Percentiles rank a stretch among this genome's conserved stretches.
Evolutionary conservation across 169 alveolate genomes (phyloP).

Genomic region (Plasmodium gonderi): DNA sequence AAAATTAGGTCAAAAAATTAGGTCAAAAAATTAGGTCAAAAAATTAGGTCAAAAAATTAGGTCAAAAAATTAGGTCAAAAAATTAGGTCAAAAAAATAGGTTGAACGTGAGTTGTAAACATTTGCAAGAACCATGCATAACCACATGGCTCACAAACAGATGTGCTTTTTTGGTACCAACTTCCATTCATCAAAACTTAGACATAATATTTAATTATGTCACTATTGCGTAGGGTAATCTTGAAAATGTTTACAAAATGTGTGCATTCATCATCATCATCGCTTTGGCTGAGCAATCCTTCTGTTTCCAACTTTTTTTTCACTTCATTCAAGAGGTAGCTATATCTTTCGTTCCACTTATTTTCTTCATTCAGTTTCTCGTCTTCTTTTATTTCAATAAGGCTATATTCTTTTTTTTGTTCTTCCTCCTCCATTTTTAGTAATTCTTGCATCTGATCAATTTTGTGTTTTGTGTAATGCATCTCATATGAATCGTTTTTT

Average conservation of each 20-base stretch:
- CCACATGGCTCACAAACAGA: not conserved
- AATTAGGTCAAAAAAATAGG: too few relatives aligned
- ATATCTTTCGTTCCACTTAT: slow-evolving; percentile 37
- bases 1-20: too few relatives aligned
- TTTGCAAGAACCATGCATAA: not conserved
- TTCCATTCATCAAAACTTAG: too few relatives aligned
- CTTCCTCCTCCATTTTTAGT: slow-evolving; percentile 34
- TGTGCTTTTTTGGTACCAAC: not conserved
- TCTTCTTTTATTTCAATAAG: slow-evolving; percentile 36
- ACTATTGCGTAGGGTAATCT: not conserved
- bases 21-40: too few relatives aligned
- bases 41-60: too few relatives aligned
- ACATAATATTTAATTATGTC: slow-evolving; percentile 30
- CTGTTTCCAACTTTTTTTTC: not conserved
- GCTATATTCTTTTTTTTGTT: slow-evolving; percentile 31
- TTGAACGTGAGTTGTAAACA: too few relatives aligned
- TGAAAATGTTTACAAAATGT: slow-evolving; percentile 51
- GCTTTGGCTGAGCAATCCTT: not conserved
- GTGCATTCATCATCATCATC: slow-evolving; percentile 14
- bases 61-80: too few relatives aligned
- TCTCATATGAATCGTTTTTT: not conserved
- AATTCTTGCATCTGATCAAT: slow-evolving; percentile 2
- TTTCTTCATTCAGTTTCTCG: slow-evolving; percentile 33
- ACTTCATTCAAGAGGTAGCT: slow-evolving; percentile 1
- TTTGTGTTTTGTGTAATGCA: not conserved